Evolutionary conservation across 257 asterid species (phyloP), one percentile per base, ranked within the genome.

Genomic region (Solanum tacnaense): DNA sequence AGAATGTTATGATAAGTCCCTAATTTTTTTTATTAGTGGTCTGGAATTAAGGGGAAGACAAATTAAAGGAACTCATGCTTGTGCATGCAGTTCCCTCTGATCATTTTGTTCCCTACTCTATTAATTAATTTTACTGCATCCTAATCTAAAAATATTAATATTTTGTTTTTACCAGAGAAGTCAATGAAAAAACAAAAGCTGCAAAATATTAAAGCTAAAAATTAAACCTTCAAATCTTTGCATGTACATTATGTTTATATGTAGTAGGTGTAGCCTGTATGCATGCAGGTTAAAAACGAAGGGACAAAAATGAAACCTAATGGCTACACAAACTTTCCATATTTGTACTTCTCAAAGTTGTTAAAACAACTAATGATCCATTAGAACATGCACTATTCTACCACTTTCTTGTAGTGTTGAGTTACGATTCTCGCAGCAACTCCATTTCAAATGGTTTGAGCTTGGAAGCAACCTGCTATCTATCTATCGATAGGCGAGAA

Each of bases 81-180:
- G 44, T 81, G 68, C 67, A 44, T 46, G 46, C 89, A 87, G 76
- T 25, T 38, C 41, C 85, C 74, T 83, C 90, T 90, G 91, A 87
- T 89, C 39, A 90, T 72, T 82, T 87, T 89, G 92, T 87, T 89
- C 86, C 92, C 92, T 89, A 81, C 68, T 21, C 78, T 76, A 90
- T 35, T 34, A 73, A 73, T 73, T 83, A 7, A 20, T 85, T 58
- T 5, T 29, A 29, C 39, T 46, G 27, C 81, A 73, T 73, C 65
- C 39, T 46, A 46, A 81, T 81, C 18, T 81, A 6, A 46, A 79
- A 79, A 18, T 29, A 6, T 46, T 56, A 52, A 2, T 16, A 52
- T 29, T 81, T 75, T 38, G 44, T 34, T 35, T 7, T 74, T 38
- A 38, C 4, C 23, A 39, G 34, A 76, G 34, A 81, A 49, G 85